Conservation (phyloP, 2,329 filamentous ascomycete species). For the Lachnellula suecica region DNA sequence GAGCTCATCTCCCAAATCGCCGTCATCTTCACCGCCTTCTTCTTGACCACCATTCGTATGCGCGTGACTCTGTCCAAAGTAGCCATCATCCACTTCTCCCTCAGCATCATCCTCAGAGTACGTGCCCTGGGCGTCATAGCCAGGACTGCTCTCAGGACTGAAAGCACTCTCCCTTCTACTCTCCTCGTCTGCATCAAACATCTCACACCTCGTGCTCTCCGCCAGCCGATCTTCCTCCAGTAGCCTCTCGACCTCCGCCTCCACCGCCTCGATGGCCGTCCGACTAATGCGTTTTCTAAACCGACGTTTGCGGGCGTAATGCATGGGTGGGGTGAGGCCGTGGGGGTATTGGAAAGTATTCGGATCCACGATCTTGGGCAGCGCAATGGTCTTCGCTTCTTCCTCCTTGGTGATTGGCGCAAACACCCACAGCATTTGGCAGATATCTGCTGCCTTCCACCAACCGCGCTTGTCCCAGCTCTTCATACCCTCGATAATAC, state of each 20-base stretch:
- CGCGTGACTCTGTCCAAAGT: conserved; percentile 27
- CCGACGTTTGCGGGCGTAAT: conserved; percentile 55
- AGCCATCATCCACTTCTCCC: conserved; percentile 37
- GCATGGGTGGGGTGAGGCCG: conserved; percentile 60
- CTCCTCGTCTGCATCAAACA: conserved; percentile 37
- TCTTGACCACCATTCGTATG: conserved; percentile 23
- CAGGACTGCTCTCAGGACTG: conserved; percentile 25
- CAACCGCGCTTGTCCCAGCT: conserved; percentile 72
- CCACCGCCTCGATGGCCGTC: conserved; percentile 55
- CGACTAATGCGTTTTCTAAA: conserved; percentile 57
- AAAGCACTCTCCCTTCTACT: conserved; percentile 21
- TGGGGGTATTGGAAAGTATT: conserved; percentile 43
- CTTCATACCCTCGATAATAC: conserved; percentile 71
- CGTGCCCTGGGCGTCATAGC: conserved; percentile 35
- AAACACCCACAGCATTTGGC: conserved; percentile 70
- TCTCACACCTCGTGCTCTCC: conserved; percentile 39
- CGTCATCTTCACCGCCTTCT: conserved; percentile 38
- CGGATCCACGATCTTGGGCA: conserved; percentile 31
- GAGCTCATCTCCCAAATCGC: conserved; percentile 34
- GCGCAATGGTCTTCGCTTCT: conserved; percentile 39
- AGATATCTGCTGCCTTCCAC: conserved; percentile 74
- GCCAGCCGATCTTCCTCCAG: conserved; percentile 45
- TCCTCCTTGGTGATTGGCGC: conserved; percentile 55
- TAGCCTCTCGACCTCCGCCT: conserved; percentile 53
- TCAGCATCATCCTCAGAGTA: conserved; percentile 38